phyloP scores from a whole-genome alignment of 257 asterid genomes.

The Solanum corneliomulleri region DNA sequence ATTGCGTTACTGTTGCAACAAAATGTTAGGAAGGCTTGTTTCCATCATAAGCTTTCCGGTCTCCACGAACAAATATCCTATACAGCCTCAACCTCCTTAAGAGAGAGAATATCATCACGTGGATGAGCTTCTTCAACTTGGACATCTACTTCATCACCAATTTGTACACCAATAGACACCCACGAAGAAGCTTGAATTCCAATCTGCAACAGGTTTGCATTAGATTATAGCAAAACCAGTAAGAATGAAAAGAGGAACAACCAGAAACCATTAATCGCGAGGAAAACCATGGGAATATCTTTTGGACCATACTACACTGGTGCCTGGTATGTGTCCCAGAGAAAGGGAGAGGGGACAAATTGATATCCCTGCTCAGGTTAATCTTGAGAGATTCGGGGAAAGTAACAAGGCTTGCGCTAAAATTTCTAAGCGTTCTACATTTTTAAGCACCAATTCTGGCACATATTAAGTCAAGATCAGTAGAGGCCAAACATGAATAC shows the following conservation, averaged over 20 bases:
- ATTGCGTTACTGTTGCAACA: background rate
- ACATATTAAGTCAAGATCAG: background rate
- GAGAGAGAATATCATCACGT: conserved; percentile 63
- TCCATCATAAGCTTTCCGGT: background rate
- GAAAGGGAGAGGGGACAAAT: background rate
- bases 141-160: conserved; percentile 81
- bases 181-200: conserved; percentile 72
- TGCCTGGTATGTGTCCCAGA: background rate
- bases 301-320: background rate
- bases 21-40: background rate
- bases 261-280: background rate
- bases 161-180: conserved; percentile 68
- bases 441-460: background rate
- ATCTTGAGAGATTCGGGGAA: background rate
- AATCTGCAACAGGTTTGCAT: conserved; percentile 32
- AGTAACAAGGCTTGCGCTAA: background rate
- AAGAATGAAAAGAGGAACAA: background rate
- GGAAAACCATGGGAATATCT: background rate
- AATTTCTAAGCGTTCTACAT: background rate
- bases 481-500: background rate
- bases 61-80: background rate
- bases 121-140: conserved; percentile 81
- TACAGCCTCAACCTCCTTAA: conserved; percentile 40
- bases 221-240: background rate
- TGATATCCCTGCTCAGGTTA: background rate